Evolutionary conservation across 2,329 filamentous ascomycete genomes (phyloP), one percentile per base, ranked within the genome.

Genomic region (Cryphonectria naterciae): DNA sequence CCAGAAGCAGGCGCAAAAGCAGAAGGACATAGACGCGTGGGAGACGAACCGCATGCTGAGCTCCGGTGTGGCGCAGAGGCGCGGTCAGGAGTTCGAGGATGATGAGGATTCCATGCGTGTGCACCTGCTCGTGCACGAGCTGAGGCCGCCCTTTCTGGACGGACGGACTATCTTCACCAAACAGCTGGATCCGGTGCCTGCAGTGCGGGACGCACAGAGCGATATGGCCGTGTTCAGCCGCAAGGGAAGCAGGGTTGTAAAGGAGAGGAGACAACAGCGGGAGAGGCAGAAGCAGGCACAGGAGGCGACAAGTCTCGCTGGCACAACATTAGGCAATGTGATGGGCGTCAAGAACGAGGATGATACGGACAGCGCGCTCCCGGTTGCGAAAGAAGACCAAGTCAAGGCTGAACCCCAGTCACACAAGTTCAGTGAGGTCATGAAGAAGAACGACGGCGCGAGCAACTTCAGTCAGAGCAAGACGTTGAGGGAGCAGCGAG

Each of bases 191-290:
- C 97, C 96, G 0, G 93, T 99, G 0, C 94, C 95, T 0, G 97
- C 96, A 0, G 93, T 99, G 19, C 89, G 92, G 67, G 96, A 99
- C 79, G 91, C 93, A 37, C 95, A 98, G 81, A 99, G 97, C 78
- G 96, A 99, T 78, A 97, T 99, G 96, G 96, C 96, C 1, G 95
- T 99, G 1, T 98, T 98, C 77, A 97, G 94, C 82, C 89, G 95
- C 60, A 98, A 98, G 79, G 96, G 96, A 0, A 98, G 95, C 78
- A 92, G 90, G 76, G 94, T 98, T 1, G 96, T 99, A 17, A 93
- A 92, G 77, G 96, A 99, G 76, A 91, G 92, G 75, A 87, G 97
- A 58, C 94, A 97, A 81, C 94, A 97, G 80, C 92, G 95, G 73
- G 96, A 99, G 80, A 89, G 96, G 58, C 93, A 97, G 77, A 94